Base-by-base conservation (phyloP, 495 filamentous ascomycete genomes). In the Penicillium coprophilum region DNA sequence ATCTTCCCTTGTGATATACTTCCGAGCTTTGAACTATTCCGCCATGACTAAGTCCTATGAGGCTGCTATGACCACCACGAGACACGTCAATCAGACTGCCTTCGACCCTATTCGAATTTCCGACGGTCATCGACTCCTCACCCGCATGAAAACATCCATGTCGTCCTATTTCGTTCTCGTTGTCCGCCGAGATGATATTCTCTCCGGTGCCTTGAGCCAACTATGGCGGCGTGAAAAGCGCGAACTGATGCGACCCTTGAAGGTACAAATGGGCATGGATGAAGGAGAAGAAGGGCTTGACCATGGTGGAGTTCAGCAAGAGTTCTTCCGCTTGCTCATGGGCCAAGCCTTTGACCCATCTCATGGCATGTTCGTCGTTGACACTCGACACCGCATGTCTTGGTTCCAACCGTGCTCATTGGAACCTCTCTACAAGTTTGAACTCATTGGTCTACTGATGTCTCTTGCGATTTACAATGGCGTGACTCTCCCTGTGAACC, bases 401-500 rank as follows among this genome's bases (percentile, higher is more conserved):
- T 98, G 93, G 91, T 94, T 97, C 63, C 84, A 87, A 17, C 89
- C 93, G 0, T 84, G 84, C 11, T 88, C 91, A 2, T 68, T 87
- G 34, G 91, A 94, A 62, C 87, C 89, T 2, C 72, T 90, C 6
- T 92, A 93, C 80, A 93, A 92, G 60, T 97, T 88, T 65, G 92
- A 98, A 69, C 80, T 97, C 3, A 73, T 96, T 31, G 94, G 94
- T 4, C 67, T 96, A n/a, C 69, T 97, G 43, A 80, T 96, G 55
- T 92, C 87, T 1, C 75, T 98, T 3, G 94, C 94, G n/a, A 80
- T 97, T 19, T 96, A 96, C 72, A 98, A 97, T 59, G 92, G 92
- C 2, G 78, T 96, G 19, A 96, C 90, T 0, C 77, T 98, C 2
- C 93, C 93, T 1, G 77, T 97, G 52, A 95, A 85, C 5, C 92